Evolutionary conservation across 495 filamentous ascomycete genomes (phyloP), one percentile per base, ranked within the genome.

Genomic region (Penicillium psychrofluorescens): DNA sequence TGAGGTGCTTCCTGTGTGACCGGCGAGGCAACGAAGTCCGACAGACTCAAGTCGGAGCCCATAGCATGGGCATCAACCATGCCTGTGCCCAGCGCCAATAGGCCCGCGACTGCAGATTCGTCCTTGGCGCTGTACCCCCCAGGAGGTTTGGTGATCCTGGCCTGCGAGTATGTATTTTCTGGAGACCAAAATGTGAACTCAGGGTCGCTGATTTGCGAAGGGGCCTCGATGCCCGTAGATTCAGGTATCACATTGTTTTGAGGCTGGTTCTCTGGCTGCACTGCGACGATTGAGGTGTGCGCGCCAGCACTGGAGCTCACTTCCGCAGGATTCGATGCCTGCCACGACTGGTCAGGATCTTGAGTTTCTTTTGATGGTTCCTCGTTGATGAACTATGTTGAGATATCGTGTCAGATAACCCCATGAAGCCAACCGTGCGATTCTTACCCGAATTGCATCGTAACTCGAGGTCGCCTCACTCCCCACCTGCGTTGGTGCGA

Each of bases 1-100:
- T 39, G 11, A 4, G 30, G 6, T 4, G 12, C 28, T 12, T 37
- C 42, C 30, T 33, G 38, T 2, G 11, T 7, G 4, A 40, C 27
- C 10, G 51, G n/a, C 7, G 50, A 53, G n/a, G 40, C 35, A 7
- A 32, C 39, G 15, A 51, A 47, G 2, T 49, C 50, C 13, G 54
- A 41, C 11, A 50, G 31, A 1, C 33, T 42, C 34, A 58, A 10
- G 11, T 37, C 36, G 0, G 43, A 34, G 10, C 28, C 40, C 11
- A 41, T 38, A 2, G 6, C 6, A 22, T 6, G 22, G 22, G 30
- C 22, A 10, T 45, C 46, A 38, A 38, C 42, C 13, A 39, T 50
- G 29, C 46, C 44, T 7, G 54, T 53, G 6, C 63, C 63, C n/a
- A 64, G 36, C 35, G 63, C 63, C n/a, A 67, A 35, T 13, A 67